Percentiles rank a stretch among this genome's conserved stretches.
Evolutionary conservation across 768 basidiomycete species (phyloP).

Genomic region (Clavaria fumosa): DNA sequence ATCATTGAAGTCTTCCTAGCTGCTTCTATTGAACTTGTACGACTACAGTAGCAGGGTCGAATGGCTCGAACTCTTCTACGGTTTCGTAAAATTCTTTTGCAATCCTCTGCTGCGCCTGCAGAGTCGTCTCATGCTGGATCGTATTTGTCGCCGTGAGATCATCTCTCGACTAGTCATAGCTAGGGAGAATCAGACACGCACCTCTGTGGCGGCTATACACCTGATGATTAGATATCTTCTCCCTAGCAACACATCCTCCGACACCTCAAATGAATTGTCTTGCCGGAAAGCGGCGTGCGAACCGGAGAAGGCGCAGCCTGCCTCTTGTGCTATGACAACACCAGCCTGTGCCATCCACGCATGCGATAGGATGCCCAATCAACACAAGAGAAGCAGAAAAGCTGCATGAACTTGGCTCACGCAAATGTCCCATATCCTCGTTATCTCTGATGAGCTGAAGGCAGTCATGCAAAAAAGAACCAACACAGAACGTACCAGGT

Average conservation of each 20-base stretch:
- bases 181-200: constrained; percentile 14
- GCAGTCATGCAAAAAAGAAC: background rate
- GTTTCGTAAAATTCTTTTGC: constrained; percentile 78
- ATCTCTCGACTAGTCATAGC: background rate
- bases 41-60: too few species aligned
- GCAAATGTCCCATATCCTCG: too few species aligned
- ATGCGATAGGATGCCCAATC: too few species aligned
- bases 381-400: too few species aligned
- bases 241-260: constrained; percentile 55
- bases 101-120: constrained; percentile 62
- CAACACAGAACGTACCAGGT: constrained; percentile 20
- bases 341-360: constrained; percentile 92
- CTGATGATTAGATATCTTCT: constrained; percentile 72
- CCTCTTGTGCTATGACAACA: constrained; percentile 80
- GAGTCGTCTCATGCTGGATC: constrained; percentile 41
- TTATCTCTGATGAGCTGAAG: too few species aligned
- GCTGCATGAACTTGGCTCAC: too few species aligned
- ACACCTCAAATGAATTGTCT: constrained; percentile 35
- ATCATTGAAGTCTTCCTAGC: too few species aligned
- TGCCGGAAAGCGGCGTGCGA: constrained; percentile 31
- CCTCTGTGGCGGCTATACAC: constrained; percentile 44
- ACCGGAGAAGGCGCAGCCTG: constrained; percentile 70
- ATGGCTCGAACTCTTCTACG: constrained; percentile 51
- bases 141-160: background rate
- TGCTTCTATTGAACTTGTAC: too few species aligned